Base-by-base conservation (phyloP, 345 rosid species). In the Moricandia moricandioides region DNA sequence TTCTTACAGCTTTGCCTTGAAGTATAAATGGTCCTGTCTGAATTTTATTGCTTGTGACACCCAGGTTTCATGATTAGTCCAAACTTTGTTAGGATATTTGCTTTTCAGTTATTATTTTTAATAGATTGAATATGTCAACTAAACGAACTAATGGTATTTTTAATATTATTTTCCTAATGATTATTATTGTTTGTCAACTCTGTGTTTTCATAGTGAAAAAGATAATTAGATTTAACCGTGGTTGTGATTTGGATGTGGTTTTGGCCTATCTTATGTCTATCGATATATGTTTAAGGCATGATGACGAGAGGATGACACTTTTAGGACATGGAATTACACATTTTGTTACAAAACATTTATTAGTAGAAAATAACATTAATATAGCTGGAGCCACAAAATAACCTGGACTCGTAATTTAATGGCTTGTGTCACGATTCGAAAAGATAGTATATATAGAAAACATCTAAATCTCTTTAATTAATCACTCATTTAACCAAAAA, bases 271-370 rank as follows among this genome's bases (percentile, higher is more conserved):
- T 40, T 40, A 14, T 59, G 58, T 30, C 33, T 60, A 4, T 57
- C n/a, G 55, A 26, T 37, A n/a, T 57, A 27, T 61, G 65, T 47
- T 16, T 18, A 39, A 57, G 39, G 24, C 35, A 59, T 24, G 17
- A 55, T 65, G 65, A 73, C 71, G 65, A 64, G 39, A 65, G 52
- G 64, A 37, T 72, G 76, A 72, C 69, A 56, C 26, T 58, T 27
- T 58, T 21, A 6, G 59, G 60, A 55, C 60, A 37, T 37, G 65
- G 14, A 69, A 10, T 26, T 69, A 56, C 61, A 31, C 17, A 33
- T 33, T 33, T 30, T 30, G 56, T 51, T 51, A 51, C 35, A n/a
- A 13, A 58, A 29, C 18, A 29, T 58, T 57, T 26, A 57, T 57
- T 13, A 55, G 8, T 13, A 55, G 8, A 55, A 21, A 55, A 11